A percentile compares a stretch with the other conserved stretches of the same genome.
Evolutionary conservation across 176 grass and related monocot species (phyloP).

Genomic region (Triticum urartu): DNA sequence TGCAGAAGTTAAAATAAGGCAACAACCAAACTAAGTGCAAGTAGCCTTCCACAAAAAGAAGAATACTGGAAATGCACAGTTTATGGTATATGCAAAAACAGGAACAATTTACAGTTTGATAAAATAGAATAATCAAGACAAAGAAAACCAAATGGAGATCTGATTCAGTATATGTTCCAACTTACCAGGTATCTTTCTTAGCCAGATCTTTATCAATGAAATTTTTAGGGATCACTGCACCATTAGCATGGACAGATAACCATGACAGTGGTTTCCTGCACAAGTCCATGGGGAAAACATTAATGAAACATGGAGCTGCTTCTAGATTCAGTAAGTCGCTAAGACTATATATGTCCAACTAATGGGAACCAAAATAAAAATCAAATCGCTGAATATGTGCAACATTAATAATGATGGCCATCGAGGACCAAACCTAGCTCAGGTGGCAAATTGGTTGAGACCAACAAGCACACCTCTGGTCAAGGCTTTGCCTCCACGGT

Average conservation of each 20-base stretch:
- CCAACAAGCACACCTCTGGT: too few relatives aligned
- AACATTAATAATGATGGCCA: too few relatives aligned
- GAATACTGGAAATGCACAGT: neutral
- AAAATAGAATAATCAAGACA: neutral
- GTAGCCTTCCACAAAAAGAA: neutral
- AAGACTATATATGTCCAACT: too few relatives aligned
- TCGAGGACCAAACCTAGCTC: neutral
- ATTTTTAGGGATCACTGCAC: constrained; percentile 54
- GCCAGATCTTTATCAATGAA: constrained; percentile 63
- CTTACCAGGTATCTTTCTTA: constrained; percentile 79
- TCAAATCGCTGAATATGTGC: neutral
- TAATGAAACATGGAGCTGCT: neutral
- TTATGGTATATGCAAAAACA: neutral
- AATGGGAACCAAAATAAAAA: neutral
- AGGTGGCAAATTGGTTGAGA: too few relatives aligned
- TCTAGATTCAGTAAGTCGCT: neutral
- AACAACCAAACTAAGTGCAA: neutral
- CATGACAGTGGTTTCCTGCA: constrained; percentile 81
- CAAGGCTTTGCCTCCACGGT: too few relatives aligned
- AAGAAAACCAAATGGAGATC: neutral
- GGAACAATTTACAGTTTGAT: neutral
- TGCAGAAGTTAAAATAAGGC: constrained; percentile 6
- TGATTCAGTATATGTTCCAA: constrained; percentile 1
- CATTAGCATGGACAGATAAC: constrained; percentile 88
- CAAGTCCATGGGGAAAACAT: neutral